Evolutionary conservation across 805 yeast genomes (phyloP), one percentile per base, ranked within the genome.

Genomic region (Suhomyces faveliae): DNA sequence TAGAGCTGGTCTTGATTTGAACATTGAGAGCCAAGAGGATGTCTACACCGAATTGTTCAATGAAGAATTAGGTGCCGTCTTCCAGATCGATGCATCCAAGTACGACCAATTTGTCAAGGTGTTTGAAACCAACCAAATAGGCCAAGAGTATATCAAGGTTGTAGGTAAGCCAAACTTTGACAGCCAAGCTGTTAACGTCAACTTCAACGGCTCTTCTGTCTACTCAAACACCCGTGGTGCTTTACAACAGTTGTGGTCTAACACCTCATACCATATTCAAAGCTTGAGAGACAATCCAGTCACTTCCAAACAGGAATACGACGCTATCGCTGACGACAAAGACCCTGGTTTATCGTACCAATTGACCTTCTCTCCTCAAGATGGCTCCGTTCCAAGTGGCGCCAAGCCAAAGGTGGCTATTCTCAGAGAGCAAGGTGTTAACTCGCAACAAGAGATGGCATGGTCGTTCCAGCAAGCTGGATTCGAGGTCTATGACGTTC

Each of bases 401-500:
- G 41, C 25, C 30, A 81, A 74, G 61, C 99, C 99, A 43, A 86
- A 83, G 68, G 98, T 94, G 55, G 99, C 98, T 35, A 90, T 94
- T 48, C 76, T 94, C 61, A 87, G 99, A 73, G 99, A 94, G 67
- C 99, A 94, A 73, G 99, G 99, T 73, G 97, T 94, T 47, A 94
- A 94, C 67, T 96, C 97, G 29, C 96, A 92, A 66, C 88, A 87
- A 77, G 99, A 94, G 73, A 91, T 94, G 97, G 97, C 98, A 2
- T 91, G 95, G 89, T 81, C 92, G 55, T 90, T 94, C 79, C 85
- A 85, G 64, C 89, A 85, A 66, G 96, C 98, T 29, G 99, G 99
- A 0, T 94, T 94, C 67, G 89, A 83, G 17, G 78, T 91, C n/a
- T 81, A 88, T 50, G 99, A 94, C 68, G 96, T 94, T 35, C 97